A percentile compares a stretch with the other conserved stretches of the same genome.
Evolutionary conservation across 2,329 filamentous ascomycete species (phyloP).

Genomic region (Alternaria burnsii): DNA sequence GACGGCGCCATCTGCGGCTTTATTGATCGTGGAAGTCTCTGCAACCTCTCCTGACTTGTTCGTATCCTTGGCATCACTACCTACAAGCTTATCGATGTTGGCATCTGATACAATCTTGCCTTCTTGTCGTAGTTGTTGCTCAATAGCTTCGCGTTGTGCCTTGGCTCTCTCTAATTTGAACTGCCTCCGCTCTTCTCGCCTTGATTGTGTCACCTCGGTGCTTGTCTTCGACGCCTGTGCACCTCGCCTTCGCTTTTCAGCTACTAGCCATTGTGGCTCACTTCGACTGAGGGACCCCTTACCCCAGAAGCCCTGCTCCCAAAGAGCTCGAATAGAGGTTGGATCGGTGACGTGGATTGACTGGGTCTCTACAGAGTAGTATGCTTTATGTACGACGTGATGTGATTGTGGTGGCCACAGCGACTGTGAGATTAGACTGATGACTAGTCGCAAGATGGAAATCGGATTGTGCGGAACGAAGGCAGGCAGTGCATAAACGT

Average conservation of each 20-base stretch:
- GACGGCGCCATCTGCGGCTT: slow-evolving; percentile 14
- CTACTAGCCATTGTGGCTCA: slow-evolving; percentile 90
- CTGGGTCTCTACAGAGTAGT: slow-evolving; percentile 82
- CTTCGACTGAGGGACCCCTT: slow-evolving; percentile 93
- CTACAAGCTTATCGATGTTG: slow-evolving; percentile 42
- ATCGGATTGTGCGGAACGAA: slow-evolving; percentile 94
- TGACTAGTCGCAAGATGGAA: slow-evolving; percentile 81
- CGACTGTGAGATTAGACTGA: slow-evolving; percentile 78
- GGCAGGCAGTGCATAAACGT: slow-evolving; percentile 81
- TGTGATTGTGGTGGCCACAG: slow-evolving; percentile 71
- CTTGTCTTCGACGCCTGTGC: slow-evolving; percentile 73
- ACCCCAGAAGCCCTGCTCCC: slow-evolving; percentile 98
- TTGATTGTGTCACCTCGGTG: slow-evolving; percentile 78
- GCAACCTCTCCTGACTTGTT: slow-evolving; percentile 22
- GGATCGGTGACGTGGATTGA: slow-evolving; percentile 86
- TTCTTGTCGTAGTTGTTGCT: slow-evolving; percentile 71
- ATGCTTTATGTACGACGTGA: slow-evolving; percentile 72
- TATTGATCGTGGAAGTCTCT: slow-evolving; percentile 24
- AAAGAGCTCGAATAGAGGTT: slow-evolving; percentile 78
- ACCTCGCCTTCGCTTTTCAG: slow-evolving; percentile 77
- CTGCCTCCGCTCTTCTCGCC: slow-evolving; percentile 81
- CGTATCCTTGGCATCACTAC: slow-evolving; percentile 32
- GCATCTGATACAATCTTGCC: slow-evolving; percentile 44
- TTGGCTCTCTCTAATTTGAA: slow-evolving; percentile 94
- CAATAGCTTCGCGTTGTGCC: slow-evolving; percentile 83